phyloP scores from a whole-genome alignment of 208 protist species.

The Trypanosoma scelopori region DNA sequence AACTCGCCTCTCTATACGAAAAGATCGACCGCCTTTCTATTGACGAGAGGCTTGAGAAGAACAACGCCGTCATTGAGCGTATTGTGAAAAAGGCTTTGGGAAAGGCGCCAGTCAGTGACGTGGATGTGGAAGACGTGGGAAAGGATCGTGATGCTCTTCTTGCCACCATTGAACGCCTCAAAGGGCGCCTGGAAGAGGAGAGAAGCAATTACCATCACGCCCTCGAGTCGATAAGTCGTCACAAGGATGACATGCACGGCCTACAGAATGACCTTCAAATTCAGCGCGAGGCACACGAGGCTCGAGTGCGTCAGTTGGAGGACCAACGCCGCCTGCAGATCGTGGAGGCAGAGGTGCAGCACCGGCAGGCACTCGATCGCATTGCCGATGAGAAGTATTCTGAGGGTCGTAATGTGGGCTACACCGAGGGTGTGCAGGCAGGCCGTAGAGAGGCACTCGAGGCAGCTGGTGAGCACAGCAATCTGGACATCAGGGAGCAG shows the following conservation, averaged over 20 bases:
- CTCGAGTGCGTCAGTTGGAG: slow-evolving; percentile 42
- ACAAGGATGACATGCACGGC: slow-evolving; percentile 46
- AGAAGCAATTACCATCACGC: slow-evolving; percentile 66
- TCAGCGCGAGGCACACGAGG: slow-evolving; percentile 44
- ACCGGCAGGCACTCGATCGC: slow-evolving; percentile 47
- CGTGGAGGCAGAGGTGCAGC: slow-evolving; percentile 51
- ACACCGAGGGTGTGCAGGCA: slow-evolving; percentile 26
- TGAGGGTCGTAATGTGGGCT: slow-evolving; percentile 46
- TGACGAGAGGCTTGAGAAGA: slow-evolving; percentile 46
- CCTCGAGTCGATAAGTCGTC: slow-evolving; percentile 63
- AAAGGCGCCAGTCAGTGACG: slow-evolving; percentile 42
- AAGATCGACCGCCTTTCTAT: slow-evolving; percentile 71
- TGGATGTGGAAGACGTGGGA: slow-evolving; percentile 48
- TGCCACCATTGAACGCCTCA: slow-evolving; percentile 58
- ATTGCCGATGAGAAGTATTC: slow-evolving; percentile 40
- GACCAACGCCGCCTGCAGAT: slow-evolving; percentile 54
- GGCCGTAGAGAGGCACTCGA: slow-evolving; percentile 19
- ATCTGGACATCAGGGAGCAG: slow-evolving; percentile 34
- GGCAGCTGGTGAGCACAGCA: slow-evolving; percentile 19
- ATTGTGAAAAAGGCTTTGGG: slow-evolving; percentile 58
- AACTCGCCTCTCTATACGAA: slow-evolving; percentile 58
- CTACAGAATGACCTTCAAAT: slow-evolving; percentile 60
- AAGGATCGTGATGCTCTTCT: slow-evolving; percentile 69
- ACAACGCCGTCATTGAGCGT: slow-evolving; percentile 62
- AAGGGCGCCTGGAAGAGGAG: slow-evolving; percentile 53